These are phyloP conservation scores for Moelleriella libera DNA, from an alignment of 2,329 filamentous ascomycete genomes.

Conservation along the genomic window DNA sequence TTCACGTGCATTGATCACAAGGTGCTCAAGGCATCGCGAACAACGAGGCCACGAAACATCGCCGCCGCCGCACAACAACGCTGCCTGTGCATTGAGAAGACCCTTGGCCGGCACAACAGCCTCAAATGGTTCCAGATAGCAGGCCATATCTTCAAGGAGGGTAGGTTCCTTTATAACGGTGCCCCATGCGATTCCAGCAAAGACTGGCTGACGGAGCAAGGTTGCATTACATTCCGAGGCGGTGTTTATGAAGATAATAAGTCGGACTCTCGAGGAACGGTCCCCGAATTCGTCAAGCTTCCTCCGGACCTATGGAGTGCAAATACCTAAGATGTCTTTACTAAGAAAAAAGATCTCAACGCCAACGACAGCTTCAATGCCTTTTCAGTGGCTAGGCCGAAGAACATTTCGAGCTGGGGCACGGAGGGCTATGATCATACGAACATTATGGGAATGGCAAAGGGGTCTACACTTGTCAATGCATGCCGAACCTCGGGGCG, in stretches of 20 bases:
- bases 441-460: slow-evolving; percentile 7
- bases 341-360: slow-evolving; percentile 2
- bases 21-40: too few species aligned
- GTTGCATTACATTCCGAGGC: slow-evolving; percentile 5
- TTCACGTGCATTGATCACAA: too few species aligned
- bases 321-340: slow-evolving; percentile 5
- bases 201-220: neutral
- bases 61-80: too few species aligned
- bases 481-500: neutral
- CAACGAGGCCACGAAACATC: too few species aligned
- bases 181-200: neutral
- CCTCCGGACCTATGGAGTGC: slow-evolving; percentile 1
- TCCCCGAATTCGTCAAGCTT: neutral
- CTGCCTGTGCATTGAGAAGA: too few species aligned
- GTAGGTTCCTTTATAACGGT: neutral
- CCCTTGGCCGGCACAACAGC: too few species aligned
- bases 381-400: neutral
- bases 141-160: too few species aligned
- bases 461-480: slow-evolving; percentile 4
- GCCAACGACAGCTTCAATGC: slow-evolving; percentile 4
- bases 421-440: slow-evolving; percentile 1
- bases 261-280: neutral
- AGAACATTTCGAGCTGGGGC: neutral
- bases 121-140: too few species aligned
- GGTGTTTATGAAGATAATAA: slow-evolving; percentile 2